phyloP scores from a whole-genome alignment of 2,329 filamentous ascomycete genomes.

The Beauveria sp. region DNA sequence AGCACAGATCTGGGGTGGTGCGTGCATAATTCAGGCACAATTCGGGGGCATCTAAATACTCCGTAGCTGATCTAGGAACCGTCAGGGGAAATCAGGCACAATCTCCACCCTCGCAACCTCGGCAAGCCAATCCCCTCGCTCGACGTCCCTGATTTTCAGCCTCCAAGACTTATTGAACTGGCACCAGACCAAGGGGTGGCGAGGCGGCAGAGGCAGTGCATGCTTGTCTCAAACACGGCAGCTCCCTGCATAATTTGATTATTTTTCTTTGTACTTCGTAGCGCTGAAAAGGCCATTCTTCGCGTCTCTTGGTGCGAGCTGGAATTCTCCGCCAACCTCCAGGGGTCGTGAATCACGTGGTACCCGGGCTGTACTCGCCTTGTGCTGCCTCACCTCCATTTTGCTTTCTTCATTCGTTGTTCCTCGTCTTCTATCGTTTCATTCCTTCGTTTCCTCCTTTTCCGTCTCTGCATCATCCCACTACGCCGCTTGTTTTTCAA shows the following conservation, averaged over 20 bases:
- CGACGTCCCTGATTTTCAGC: background rate
- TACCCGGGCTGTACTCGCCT: background rate
- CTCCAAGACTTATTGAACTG: background rate
- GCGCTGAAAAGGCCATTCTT: background rate
- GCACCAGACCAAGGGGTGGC: no score
- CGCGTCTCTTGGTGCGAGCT: background rate
- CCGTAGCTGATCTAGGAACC: no score
- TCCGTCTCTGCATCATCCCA: background rate
- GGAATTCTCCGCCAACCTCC: background rate
- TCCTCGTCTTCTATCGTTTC: background rate
- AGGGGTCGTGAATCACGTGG: constrained; percentile 4
- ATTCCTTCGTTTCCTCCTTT: background rate
- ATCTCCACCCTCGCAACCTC: background rate
- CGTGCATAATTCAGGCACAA: constrained; percentile 1
- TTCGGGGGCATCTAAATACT: background rate
- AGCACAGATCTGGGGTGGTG: background rate
- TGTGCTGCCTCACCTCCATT: background rate
- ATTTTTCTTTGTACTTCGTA: background rate
- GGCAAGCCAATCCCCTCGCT: background rate
- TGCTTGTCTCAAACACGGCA: background rate
- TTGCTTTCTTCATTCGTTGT: background rate
- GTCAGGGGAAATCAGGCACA: no score
- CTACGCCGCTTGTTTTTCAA: background rate
- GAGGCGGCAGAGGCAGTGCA: constrained; percentile 2
- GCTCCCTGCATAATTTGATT: background rate